Percentiles rank a stretch among this genome's conserved stretches.
Conservation (phyloP, 371 early-diverging fungal species). For the Mucor sp. region DNA sequence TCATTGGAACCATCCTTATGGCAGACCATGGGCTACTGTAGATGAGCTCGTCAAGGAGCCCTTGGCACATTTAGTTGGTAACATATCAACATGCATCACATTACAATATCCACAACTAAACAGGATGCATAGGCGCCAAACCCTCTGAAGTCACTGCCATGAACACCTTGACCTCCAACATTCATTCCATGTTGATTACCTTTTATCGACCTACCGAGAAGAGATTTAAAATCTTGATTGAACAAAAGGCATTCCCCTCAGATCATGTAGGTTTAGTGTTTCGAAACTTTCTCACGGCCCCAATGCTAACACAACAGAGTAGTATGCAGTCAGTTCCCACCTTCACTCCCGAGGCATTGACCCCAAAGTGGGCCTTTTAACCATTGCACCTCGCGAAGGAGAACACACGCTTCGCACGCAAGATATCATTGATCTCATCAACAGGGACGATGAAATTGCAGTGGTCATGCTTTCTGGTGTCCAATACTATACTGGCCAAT, state of each 20-base stretch:
- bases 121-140: constrained; percentile 64
- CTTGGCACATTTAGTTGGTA: constrained; percentile 81
- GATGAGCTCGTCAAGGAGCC: constrained; percentile 78
- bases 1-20: constrained; percentile 82
- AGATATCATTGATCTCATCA: constrained; percentile 81
- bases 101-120: background rate
- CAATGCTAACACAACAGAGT: background rate
- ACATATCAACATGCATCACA: background rate
- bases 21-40: constrained; percentile 88
- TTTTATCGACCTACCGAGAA: constrained; percentile 86
- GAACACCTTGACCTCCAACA: constrained; percentile 90
- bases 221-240: constrained; percentile 89
- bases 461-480: constrained; percentile 91
- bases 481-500: constrained; percentile 96
- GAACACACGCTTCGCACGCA: constrained; percentile 72
- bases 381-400: constrained; percentile 74
- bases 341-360: constrained; percentile 80
- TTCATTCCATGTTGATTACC: constrained; percentile 88
- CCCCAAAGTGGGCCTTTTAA: constrained; percentile 72
- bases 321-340: constrained; percentile 91
- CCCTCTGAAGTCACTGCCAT: constrained; percentile 87
- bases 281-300: constrained; percentile 34
- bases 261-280: constrained; percentile 71
- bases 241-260: constrained; percentile 93
- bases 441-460: constrained; percentile 77